Evolutionary conservation across 345 rosid species (phyloP).

Genomic region (Erysimum cheiranthoides): DNA sequence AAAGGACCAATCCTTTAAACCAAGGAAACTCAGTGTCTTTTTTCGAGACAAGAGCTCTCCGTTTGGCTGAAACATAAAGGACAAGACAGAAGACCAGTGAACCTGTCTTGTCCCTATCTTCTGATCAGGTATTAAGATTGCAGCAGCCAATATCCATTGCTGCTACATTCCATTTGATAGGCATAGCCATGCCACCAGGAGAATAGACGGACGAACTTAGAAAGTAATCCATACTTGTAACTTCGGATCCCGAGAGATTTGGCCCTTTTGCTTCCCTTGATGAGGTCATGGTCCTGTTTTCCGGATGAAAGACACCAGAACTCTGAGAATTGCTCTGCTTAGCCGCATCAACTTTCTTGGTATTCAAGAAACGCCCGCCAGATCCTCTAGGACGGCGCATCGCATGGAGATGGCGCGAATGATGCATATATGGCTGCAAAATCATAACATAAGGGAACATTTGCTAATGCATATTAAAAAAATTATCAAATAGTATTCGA

Average conservation of each 20-base stretch:
- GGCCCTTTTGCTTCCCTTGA: constrained; percentile 46
- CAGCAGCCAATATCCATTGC: constrained; percentile 54
- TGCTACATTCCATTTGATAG: constrained; percentile 74
- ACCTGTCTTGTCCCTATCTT: constrained; percentile 26
- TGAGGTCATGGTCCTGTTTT: constrained; percentile 54
- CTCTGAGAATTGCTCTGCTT: constrained; percentile 55
- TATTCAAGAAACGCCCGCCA: constrained; percentile 94
- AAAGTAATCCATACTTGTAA: constrained; percentile 65
- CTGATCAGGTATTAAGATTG: constrained; percentile 61
- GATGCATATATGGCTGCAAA: constrained; percentile 76
- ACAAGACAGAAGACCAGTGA: constrained; percentile 8
- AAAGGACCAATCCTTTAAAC: constrained; percentile 10
- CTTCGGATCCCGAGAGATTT: constrained; percentile 63
- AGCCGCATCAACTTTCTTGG: constrained; percentile 39
- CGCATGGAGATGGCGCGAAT: constrained; percentile 95
- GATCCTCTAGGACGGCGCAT: constrained; percentile 97
- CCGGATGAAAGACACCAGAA: constrained; percentile 69
- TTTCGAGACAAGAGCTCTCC: constrained; percentile 6
- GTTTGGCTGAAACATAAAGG: constrained; percentile 35
- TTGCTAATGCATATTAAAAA: neutral
- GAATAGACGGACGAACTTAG: constrained; percentile 51
- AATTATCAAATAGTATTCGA: constrained; percentile 5
- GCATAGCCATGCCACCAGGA: constrained; percentile 59
- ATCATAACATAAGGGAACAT: constrained; percentile 18
- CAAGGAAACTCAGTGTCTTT: constrained; percentile 17